Evolutionary conservation across 1,284 basidiomycete species (phyloP).

Genomic region (Mycena citricolor): DNA sequence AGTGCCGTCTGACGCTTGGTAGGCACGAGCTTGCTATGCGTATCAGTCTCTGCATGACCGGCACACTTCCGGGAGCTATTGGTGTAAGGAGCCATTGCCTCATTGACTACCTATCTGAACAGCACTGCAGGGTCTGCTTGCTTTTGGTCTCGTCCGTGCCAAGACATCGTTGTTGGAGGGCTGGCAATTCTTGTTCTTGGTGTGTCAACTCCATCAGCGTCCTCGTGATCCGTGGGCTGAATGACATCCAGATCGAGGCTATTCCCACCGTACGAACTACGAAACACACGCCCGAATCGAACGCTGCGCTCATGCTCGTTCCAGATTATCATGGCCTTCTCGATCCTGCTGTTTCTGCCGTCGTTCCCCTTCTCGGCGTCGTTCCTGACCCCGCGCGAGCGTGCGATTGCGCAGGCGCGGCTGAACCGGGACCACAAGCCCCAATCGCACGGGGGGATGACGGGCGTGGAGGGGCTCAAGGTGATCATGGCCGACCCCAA

Average conservation of each 20-base stretch:
- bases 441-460: constrained; percentile 56
- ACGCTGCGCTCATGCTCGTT: no score
- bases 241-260: constrained; percentile 47
- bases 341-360: constrained; percentile 35
- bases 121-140: constrained; percentile 45
- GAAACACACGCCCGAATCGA: no score
- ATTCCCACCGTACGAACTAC: constrained; percentile 52
- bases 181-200: constrained; percentile 59
- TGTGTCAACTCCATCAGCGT: constrained; percentile 21
- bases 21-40: constrained; percentile 53
- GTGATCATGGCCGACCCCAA: constrained; percentile 47
- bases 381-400: constrained; percentile 43
- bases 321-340: constrained; percentile 36
- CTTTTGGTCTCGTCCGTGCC: constrained; percentile 52
- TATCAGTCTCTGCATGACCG: constrained; percentile 58
- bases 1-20: constrained; percentile 11
- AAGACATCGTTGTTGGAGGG: constrained; percentile 47
- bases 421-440: constrained; percentile 54
- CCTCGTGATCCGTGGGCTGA: not conserved
- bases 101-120: not conserved
- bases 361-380: constrained; percentile 38
- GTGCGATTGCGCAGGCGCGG: constrained; percentile 54
- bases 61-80: constrained; percentile 52
- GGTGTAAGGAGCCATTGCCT: no score
- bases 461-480: constrained; percentile 53